Evolutionary conservation across 345 rosid genomes (phyloP).

Genomic region (Lumnitzera racemosa): DNA sequence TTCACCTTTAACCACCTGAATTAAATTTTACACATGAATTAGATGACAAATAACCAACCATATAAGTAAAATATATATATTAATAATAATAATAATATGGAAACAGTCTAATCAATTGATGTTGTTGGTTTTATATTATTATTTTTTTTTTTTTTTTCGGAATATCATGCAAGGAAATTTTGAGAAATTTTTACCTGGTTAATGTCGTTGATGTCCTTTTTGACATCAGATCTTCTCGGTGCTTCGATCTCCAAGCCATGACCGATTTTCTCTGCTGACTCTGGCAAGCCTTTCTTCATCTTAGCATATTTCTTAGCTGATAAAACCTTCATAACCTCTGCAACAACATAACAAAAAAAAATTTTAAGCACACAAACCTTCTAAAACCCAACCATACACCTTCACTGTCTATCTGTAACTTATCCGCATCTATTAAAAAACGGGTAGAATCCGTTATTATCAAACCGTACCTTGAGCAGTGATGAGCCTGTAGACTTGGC

Average conservation of each 20-base stretch:
- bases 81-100: not conserved
- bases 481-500: constrained; percentile 80
- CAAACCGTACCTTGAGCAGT: constrained; percentile 50
- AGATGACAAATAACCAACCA: not conserved
- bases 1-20: constrained; percentile 49
- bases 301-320: constrained; percentile 65
- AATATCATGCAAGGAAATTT: not conserved
- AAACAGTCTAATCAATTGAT: not conserved
- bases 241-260: constrained; percentile 29
- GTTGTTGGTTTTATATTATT: not conserved
- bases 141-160: too few species aligned
- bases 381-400: not conserved
- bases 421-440: not conserved
- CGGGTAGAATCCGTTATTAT: not conserved
- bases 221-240: constrained; percentile 1
- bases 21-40: not conserved
- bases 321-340: constrained; percentile 84
- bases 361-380: not conserved
- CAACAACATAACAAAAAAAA: not conserved
- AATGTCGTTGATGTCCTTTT: constrained; percentile 2
- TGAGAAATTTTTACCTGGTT: constrained; percentile 26
- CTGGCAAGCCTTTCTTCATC: constrained; percentile 31
- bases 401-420: not conserved
- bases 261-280: constrained; percentile 22
- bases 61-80: not conserved